Conservation (phyloP, 2,329 filamentous ascomycete genomes). For the Aspergillus ochraceoroseus region DNA sequence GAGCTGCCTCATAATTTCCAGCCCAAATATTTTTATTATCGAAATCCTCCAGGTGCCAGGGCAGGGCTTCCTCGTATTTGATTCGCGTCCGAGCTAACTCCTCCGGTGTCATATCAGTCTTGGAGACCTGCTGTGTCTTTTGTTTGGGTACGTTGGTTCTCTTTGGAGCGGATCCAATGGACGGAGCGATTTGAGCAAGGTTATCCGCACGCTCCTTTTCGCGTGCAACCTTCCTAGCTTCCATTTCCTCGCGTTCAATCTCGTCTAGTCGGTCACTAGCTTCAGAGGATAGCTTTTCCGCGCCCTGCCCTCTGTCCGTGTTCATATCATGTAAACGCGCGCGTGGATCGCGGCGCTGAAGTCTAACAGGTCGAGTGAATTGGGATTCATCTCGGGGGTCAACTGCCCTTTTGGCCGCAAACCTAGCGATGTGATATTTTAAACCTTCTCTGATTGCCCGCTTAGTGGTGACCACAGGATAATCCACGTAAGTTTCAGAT, state of each 20-base stretch:
- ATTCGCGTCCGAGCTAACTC: conserved; percentile 61
- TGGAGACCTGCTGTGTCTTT: conserved; percentile 80
- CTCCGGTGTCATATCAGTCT: conserved; percentile 70
- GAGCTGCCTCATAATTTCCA: conserved; percentile 80
- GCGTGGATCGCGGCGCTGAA: conserved; percentile 83
- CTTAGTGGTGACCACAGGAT: conserved; percentile 77
- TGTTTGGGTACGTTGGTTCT: conserved; percentile 64
- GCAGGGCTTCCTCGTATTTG: conserved; percentile 88
- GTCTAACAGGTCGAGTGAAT: conserved; percentile 79
- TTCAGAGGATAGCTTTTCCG: conserved; percentile 36
- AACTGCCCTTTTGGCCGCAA: conserved; percentile 59
- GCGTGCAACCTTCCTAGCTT: conserved; percentile 64
- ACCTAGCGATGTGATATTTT: conserved; percentile 81
- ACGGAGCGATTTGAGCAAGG: conserved; percentile 86
- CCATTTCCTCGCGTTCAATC: conserved; percentile 56
- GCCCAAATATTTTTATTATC: conserved; percentile 94
- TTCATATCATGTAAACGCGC: conserved; percentile 54
- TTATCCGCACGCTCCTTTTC: conserved; percentile 83
- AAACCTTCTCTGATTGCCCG: conserved; percentile 71
- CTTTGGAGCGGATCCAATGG: conserved; percentile 63
- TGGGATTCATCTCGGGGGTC: conserved; percentile 71
- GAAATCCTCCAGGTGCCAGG: conserved; percentile 95
- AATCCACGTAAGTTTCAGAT: conserved; percentile 48
- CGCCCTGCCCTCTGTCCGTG: conserved; percentile 40
- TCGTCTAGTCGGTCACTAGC: conserved; percentile 57